Evolutionary conservation across 2,329 filamentous ascomycete genomes (phyloP).

Genomic region (Rhexocercosporidium sp.): DNA sequence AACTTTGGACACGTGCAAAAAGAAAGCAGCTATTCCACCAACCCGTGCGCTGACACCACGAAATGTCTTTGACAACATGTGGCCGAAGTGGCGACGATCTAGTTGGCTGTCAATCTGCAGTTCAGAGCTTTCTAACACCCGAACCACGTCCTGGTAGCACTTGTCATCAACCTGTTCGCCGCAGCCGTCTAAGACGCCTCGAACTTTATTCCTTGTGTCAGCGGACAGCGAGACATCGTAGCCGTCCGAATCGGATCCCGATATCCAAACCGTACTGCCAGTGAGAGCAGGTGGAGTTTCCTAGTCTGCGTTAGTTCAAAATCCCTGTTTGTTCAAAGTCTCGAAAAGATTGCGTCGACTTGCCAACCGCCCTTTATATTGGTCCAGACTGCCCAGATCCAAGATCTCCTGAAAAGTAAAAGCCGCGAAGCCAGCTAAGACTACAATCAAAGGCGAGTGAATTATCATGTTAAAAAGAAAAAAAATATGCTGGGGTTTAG

Average conservation of each 20-base stretch:
- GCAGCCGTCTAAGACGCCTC: not conserved
- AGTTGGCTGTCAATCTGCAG: not conserved
- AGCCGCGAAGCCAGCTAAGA: not conserved
- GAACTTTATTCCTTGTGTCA: not conserved
- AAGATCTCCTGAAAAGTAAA: not conserved
- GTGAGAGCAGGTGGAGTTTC: not conserved
- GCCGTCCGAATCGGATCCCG: conserved; percentile 1
- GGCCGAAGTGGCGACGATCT: conserved; percentile 2
- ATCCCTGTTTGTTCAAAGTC: too few relatives aligned
- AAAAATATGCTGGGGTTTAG: too few relatives aligned
- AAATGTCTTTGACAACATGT: conserved; percentile 7
- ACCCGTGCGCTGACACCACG: not conserved
- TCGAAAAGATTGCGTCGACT: not conserved
- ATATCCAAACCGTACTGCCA: conserved; percentile 2
- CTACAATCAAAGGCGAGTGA: not conserved
- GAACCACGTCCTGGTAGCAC: conserved; percentile 6
- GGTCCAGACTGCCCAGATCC: conserved; percentile 1
- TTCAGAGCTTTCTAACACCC: not conserved
- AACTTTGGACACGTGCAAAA: not conserved
- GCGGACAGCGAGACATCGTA: conserved; percentile 2
- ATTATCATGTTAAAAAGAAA: not conserved
- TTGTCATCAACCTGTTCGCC: not conserved
- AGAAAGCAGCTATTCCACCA: not conserved
- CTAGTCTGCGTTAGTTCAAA: not conserved
- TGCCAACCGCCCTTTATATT: conserved; percentile 1